Evolutionary conservation across 768 basidiomycete species (phyloP).

Genomic region (Leccinum disarticulatum): DNA sequence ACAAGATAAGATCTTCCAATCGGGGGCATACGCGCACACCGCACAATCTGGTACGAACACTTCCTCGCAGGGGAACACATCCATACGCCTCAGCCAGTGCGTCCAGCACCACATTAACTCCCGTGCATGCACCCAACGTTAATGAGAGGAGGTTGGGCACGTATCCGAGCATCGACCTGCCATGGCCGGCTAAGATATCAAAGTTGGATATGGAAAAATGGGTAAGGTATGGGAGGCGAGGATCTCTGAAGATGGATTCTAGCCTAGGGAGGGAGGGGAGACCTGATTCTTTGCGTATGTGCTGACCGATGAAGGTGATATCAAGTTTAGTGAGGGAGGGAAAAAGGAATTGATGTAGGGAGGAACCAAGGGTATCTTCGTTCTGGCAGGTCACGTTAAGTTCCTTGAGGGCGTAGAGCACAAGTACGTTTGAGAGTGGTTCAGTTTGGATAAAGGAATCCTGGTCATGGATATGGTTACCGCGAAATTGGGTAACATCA

Average conservation of each 20-base stretch:
- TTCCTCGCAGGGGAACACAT: constrained; percentile 12
- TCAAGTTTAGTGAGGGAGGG: constrained; percentile 46
- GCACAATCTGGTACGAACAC: constrained; percentile 20
- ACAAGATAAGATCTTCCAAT: constrained; percentile 50
- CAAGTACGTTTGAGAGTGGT: constrained; percentile 30
- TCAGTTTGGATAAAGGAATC: constrained; percentile 31
- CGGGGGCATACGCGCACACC: constrained; percentile 50
- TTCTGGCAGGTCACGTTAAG: constrained; percentile 43
- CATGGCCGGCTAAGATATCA: constrained; percentile 39
- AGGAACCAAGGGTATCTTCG: constrained; percentile 38
- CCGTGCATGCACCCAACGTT: constrained; percentile 46
- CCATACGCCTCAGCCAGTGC: constrained; percentile 41
- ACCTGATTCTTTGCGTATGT: constrained; percentile 20
- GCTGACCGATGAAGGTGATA: constrained; percentile 39
- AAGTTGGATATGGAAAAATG: constrained; percentile 52
- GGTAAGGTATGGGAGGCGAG: constrained; percentile 50
- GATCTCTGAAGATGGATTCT: constrained; percentile 56
- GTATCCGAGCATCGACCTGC: constrained; percentile 48
- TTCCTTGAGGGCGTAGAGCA: constrained; percentile 36
- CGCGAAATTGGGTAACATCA: constrained; percentile 30
- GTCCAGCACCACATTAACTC: constrained; percentile 41
- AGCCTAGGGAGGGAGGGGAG: constrained; percentile 44
- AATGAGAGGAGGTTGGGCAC: constrained; percentile 49
- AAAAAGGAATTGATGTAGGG: constrained; percentile 45
- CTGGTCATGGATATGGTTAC: constrained; percentile 30